phyloP scores from a whole-genome alignment of 345 rosid genomes.

The Camelina sativa region DNA sequence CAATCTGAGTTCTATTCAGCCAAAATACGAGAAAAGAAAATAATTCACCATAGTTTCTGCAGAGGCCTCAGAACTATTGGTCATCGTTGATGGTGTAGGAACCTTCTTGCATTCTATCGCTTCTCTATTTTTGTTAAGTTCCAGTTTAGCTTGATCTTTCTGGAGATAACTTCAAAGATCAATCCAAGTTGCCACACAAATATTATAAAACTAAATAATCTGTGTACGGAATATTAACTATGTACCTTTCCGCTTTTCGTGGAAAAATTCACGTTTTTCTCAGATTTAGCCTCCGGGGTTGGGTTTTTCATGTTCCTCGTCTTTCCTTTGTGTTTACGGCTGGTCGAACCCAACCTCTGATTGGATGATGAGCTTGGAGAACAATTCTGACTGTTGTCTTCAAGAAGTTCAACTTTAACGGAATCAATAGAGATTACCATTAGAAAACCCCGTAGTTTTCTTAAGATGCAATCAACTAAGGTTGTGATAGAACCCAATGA shows the following conservation, averaged over 20 bases:
- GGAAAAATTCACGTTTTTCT: conserved; percentile 38
- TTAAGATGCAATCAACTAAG: conserved; percentile 65
- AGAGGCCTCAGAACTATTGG: conserved; percentile 46
- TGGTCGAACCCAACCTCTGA: conserved; percentile 53
- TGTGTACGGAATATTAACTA: conserved; percentile 7
- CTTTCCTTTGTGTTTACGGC: conserved; percentile 68
- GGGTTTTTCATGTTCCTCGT: conserved; percentile 52
- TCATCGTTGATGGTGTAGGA: conserved; percentile 46
- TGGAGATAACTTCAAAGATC: conserved; percentile 32
- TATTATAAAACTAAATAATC: conserved; percentile 24
- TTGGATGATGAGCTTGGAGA: conserved; percentile 59
- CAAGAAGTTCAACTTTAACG: conserved; percentile 81
- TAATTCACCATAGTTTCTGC: conserved; percentile 51
- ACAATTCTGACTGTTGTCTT: conserved; percentile 54
- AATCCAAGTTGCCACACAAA: conserved; percentile 31
- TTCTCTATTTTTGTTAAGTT: conserved; percentile 40
- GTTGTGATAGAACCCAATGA: conserved; percentile 64
- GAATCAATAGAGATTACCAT: conserved; percentile 73
- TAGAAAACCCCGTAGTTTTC: conserved; percentile 77
- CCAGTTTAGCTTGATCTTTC: conserved; percentile 36
- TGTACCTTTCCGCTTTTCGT: conserved; percentile 58
- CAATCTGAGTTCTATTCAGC: conserved; percentile 28
- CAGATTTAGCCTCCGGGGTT: conserved; percentile 43
- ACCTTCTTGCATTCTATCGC: conserved; percentile 49
- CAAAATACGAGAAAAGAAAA: conserved; percentile 34